Evolutionary conservation across 108 stramenopile genomes (phyloP).

Genomic region (Seminavis robusta): DNA sequence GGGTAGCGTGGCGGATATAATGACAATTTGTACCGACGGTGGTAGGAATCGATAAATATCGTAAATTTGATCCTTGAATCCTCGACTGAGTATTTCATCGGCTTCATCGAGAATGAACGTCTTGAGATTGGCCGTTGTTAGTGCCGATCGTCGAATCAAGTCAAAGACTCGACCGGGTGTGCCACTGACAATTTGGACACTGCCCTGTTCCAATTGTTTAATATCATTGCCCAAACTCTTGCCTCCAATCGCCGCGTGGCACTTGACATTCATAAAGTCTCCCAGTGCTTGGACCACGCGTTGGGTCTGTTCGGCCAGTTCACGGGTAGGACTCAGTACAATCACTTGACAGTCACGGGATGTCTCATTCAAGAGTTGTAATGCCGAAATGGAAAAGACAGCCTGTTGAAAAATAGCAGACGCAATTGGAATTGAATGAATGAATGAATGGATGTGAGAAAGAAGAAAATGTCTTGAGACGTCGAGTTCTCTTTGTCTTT

Average conservation of each 20-base stretch:
- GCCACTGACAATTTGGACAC: constrained; percentile 94
- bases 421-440: background rate
- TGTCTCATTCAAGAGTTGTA: constrained; percentile 85
- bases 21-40: constrained; percentile 88
- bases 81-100: constrained; percentile 97
- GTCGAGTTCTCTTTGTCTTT: too few species aligned
- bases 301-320: constrained; percentile 97
- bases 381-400: constrained; percentile 93
- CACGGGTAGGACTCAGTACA: constrained; percentile 95
- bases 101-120: constrained; percentile 97
- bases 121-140: constrained; percentile 77
- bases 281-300: constrained; percentile 90
- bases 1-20: constrained; percentile 95
- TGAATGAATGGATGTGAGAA: background rate
- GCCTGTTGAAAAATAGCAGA: constrained; percentile 81
- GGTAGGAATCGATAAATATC: constrained; percentile 98
- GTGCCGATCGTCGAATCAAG: constrained; percentile 90
- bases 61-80: constrained; percentile 99
- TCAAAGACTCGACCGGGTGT: constrained; percentile 99
- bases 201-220: constrained; percentile 81
- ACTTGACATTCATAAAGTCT: constrained; percentile 96
- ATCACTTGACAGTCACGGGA: constrained; percentile 87
- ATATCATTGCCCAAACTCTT: constrained; percentile 94
- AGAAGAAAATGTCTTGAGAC: background rate
- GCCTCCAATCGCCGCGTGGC: constrained; percentile 97